Base-by-base conservation (phyloP, 2,329 filamentous ascomycete species). In the Xylaria sp. region DNA sequence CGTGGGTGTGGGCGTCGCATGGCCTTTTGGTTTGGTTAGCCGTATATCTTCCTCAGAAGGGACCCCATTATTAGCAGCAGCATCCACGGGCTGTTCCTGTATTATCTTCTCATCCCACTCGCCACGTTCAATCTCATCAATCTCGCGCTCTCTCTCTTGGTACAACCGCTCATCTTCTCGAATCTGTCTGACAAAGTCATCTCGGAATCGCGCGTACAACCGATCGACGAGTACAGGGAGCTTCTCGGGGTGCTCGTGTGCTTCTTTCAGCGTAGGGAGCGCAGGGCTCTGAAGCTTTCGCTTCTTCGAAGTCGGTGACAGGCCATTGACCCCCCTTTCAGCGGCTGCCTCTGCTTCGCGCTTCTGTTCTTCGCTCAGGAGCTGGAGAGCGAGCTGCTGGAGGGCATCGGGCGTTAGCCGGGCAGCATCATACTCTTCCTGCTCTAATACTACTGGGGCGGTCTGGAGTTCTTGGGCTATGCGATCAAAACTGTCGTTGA, bases 371-470 rank as follows among this genome's bases (percentile, higher is more conserved):
- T 97, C 91, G 72, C 88, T 88, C 77, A 97, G 80, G 66, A 97
- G 82, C 66, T 88, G 86, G 72, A 94, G 82, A 79, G 97, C 97
- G 60, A 96, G 85, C 76, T 91, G 87, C 79, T 92, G 89, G 72
- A 98, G 83, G 50, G 93, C 88, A 79, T 94, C 92, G 8, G 94
- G 89, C 56, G 85, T 91, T 78, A 98, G 82, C 70, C 94, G 89
- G 74, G 85, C 83, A 72, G 87, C 85, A 83, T 97, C 91, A 82
- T 91, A 97, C 39, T 86, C 86, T 52, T 84, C 84, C 80, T 90
- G 89, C 75, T 90, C 85, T 74, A 87, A 90, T 77, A 98, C 85
- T 70, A 93, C 84, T 20, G 87, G 83, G 78, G 97, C 94, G 76
- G 85, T 89, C 80, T 87, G 90, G 70, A 98, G 87, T 67, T 90